Evolutionary conservation across 1,139 yeast genomes (phyloP).

Genomic region (Entelexis paramagnoliae): DNA sequence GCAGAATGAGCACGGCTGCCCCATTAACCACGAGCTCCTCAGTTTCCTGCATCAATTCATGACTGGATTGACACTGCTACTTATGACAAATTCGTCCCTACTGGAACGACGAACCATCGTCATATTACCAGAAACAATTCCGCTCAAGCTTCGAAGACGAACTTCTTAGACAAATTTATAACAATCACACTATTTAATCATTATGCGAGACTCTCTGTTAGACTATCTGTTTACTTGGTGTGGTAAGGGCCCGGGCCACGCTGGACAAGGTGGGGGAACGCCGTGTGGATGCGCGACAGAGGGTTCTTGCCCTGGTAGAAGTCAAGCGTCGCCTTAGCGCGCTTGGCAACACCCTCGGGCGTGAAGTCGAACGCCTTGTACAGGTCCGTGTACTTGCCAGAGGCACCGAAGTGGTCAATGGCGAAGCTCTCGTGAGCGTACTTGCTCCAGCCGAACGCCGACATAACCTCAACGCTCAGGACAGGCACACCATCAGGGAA

Average conservation of each 20-base stretch:
- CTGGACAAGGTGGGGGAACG: slow-evolving; percentile 39
- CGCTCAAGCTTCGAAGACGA: too few species aligned
- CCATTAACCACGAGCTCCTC: background rate
- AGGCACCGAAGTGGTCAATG: slow-evolving; percentile 92
- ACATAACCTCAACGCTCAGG: slow-evolving; percentile 86
- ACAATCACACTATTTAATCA: background rate
- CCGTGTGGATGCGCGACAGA: slow-evolving; percentile 68
- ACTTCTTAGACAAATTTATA: too few species aligned
- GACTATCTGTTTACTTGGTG: background rate
- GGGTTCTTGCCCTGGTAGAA: slow-evolving; percentile 70
- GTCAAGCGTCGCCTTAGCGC: slow-evolving; percentile 68
- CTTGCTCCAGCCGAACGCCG: slow-evolving; percentile 87
- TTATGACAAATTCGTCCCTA: background rate
- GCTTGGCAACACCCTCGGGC: slow-evolving; percentile 82
- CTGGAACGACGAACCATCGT: too few species aligned
- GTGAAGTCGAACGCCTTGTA: slow-evolving; percentile 85
- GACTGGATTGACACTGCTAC: too few species aligned
- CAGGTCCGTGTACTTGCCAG: slow-evolving; percentile 80
- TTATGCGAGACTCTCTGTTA: background rate
- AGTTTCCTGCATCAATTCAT: background rate
- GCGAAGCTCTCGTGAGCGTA: slow-evolving; percentile 97
- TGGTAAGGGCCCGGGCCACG: slow-evolving; percentile 26
- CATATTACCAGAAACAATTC: too few species aligned
- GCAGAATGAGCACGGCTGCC: background rate
- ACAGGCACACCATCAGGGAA: slow-evolving; percentile 94